Conservation (phyloP, 2,329 filamentous ascomycete genomes). For the Pestalotiopsis sp. region DNA sequence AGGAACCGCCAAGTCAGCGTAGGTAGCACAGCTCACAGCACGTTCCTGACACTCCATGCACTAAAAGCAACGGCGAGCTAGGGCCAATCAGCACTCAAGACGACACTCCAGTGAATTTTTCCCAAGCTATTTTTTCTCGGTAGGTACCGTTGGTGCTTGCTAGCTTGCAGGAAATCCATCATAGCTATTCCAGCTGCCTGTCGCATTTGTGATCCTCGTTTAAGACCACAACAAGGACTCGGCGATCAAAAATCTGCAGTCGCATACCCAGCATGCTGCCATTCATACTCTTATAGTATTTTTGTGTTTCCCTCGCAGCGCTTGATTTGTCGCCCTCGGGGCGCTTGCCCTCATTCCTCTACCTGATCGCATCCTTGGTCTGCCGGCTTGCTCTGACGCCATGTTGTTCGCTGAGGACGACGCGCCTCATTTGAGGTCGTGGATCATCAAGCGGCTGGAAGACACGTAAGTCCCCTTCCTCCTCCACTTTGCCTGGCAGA, state of each 20-base stretch:
- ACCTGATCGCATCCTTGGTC: not conserved
- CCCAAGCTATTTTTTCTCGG: not conserved
- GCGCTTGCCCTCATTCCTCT: constrained; percentile 15
- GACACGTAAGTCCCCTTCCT: constrained; percentile 56
- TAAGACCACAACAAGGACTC: not conserved
- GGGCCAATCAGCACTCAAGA: constrained; percentile 6
- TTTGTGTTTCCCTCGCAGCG: not conserved
- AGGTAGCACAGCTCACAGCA: not conserved
- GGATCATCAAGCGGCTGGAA: constrained; percentile 78
- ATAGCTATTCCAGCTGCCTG: not conserved
- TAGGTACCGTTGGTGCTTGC: not conserved
- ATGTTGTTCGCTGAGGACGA: constrained; percentile 69
- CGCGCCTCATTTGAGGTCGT: constrained; percentile 68
- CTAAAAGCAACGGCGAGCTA: not conserved
- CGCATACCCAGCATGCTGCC: not conserved
- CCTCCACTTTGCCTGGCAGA: constrained; percentile 7
- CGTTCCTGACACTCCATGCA: constrained; percentile 1
- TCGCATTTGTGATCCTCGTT: not conserved
- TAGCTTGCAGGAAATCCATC: not conserved
- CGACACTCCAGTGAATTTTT: not conserved
- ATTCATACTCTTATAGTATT: not conserved
- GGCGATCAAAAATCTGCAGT: not conserved
- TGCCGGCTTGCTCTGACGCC: constrained; percentile 20
- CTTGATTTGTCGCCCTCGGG: not conserved
- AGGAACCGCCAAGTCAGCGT: not conserved